Base-by-base conservation (phyloP, 2,329 filamentous ascomycete genomes). In the Apiospora hydei region DNA sequence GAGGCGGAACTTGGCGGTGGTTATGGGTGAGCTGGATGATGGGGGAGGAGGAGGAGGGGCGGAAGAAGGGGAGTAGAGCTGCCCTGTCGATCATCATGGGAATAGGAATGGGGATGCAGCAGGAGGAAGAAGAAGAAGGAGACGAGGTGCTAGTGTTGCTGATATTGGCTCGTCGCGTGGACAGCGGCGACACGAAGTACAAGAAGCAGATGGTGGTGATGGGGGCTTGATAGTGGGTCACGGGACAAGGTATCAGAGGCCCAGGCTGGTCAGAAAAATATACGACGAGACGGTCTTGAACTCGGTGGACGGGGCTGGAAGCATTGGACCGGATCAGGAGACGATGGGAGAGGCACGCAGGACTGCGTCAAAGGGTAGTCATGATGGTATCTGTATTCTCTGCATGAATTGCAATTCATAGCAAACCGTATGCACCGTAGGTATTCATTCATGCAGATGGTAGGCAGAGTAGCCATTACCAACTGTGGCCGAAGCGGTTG, bases 1-100 rank as follows among this genome's bases (percentile, higher is more conserved):
- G 75, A 88, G 93, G 76, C 86, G 89, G 71, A 95, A 95, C 16
- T 82, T 98, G 74, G 89, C 90, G 34, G 90, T 93, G 18, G 93
- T 98, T 0, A 94, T 97, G 90, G 94, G 90, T 0, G 89, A 89
- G 71, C 84, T 84, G 41, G 69, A 81, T 3, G 81, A 86, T 26
- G 80, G 18, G 13, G 66, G 5, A 46, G 18, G 44, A 21, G 44
- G 44, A 14, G 13, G 43, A 10, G 11, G 44, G 34, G 34, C 34
- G 34, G 34, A 38, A 5, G 34, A 38, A n/a, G 38, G 41, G 66
- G 41, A 68, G n/a, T 44, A 47, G 44, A n/a, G 26, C 41, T 46
- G 43, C n/a, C 41, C 66, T 11, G n/a, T 11, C 7, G 5, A 34
- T 16, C 2, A 47, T 47, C 18, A 47, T 21, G 16, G 3, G 26